Evolutionary conservation across 805 yeast genomes (phyloP).

Genomic region (Hanseniaspora pseudoguilliermondii): DNA sequence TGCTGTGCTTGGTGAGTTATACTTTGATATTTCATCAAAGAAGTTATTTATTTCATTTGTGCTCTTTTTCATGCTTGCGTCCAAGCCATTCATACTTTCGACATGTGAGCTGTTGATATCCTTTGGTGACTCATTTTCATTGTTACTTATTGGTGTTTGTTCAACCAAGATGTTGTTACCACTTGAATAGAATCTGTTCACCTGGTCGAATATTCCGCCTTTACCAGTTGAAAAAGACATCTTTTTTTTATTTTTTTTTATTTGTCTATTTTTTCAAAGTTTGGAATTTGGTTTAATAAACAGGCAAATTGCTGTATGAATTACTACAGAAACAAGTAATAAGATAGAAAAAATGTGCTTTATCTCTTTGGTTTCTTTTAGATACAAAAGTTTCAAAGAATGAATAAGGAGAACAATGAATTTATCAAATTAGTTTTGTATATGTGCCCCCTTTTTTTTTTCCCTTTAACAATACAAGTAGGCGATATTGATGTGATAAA

Average conservation of each 20-base stretch:
- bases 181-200: constrained; percentile 7
- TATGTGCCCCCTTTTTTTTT: too few species aligned
- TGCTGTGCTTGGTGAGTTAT: neutral
- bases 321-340: too few species aligned
- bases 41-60: neutral
- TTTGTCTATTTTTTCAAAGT: neutral
- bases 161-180: neutral
- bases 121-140: neutral
- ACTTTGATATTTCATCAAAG: neutral
- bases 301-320: too few species aligned
- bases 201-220: constrained; percentile 12
- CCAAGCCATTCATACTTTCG: too few species aligned
- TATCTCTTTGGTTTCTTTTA: neutral
- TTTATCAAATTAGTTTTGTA: too few species aligned
- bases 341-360: neutral
- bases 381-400: too few species aligned
- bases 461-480: too few species aligned
- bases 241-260: too few species aligned
- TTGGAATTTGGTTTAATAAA: too few species aligned
- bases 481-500: too few species aligned
- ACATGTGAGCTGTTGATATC: neutral
- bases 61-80: neutral
- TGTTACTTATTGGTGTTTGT: neutral
- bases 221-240: constrained; percentile 10
- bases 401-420: too few species aligned